Evolutionary conservation across 768 basidiomycete genomes (phyloP).

Genomic region (Lyophyllum shimeji): DNA sequence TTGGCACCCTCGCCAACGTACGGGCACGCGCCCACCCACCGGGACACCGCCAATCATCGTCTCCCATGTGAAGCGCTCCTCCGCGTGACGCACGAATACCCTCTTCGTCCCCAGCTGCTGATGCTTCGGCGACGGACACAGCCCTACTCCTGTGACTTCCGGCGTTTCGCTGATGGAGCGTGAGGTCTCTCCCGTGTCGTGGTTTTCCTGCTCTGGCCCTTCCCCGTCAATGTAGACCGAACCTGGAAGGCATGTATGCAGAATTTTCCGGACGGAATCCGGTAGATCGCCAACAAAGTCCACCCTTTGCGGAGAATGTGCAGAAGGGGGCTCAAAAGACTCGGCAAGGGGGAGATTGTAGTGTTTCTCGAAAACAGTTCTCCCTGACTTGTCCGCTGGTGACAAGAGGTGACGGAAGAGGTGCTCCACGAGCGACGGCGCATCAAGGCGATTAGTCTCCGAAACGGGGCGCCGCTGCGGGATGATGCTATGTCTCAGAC

Average conservation of each 20-base stretch:
- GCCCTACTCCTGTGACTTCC: conserved; percentile 36
- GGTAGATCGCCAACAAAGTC: conserved; percentile 24
- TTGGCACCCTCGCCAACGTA: conserved; percentile 71
- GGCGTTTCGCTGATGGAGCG: conserved; percentile 17
- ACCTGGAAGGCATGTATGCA: conserved; percentile 39
- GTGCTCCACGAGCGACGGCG: conserved; percentile 34
- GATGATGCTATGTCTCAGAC: conserved; percentile 3
- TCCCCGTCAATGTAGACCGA: conserved; percentile 30
- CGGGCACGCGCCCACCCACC: conserved; percentile 55
- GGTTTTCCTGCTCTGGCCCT: not conserved
- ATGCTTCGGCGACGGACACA: conserved; percentile 51
- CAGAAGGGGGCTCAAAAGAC: conserved; percentile 1
- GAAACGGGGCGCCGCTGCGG: conserved; percentile 23
- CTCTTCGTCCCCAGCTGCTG: conserved; percentile 20
- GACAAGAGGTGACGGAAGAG: conserved; percentile 33
- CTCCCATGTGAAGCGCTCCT: conserved; percentile 71
- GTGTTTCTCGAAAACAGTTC: conserved; percentile 29
- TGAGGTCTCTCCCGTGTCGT: not conserved
- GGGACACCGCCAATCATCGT: conserved; percentile 45
- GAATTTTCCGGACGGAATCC: conserved; percentile 25
- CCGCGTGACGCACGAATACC: conserved; percentile 56
- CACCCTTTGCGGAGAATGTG: conserved; percentile 9
- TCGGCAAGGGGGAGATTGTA: conserved; percentile 36
- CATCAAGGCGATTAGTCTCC: conserved; percentile 19
- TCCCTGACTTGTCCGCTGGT: conserved; percentile 16